A percentile compares a stretch with the other conserved stretches of the same genome.
phyloP scores from a whole-genome alignment of 306 rosid species.

The Quercus glauca region DNA sequence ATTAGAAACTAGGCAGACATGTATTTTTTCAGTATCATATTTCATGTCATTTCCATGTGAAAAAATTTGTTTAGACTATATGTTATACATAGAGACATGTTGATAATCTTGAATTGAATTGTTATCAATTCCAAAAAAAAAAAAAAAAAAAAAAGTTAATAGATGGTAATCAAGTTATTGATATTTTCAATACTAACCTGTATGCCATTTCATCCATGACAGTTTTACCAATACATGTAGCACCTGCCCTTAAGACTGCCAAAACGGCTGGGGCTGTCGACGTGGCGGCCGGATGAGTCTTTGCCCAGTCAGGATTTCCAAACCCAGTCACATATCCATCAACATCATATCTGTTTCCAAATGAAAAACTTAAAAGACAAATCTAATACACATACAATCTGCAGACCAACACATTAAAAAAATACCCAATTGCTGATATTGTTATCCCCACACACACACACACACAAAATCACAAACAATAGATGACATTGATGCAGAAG shows the following conservation, averaged over 20 bases:
- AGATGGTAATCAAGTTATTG: background rate
- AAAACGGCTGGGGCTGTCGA: conserved; percentile 70
- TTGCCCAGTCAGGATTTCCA: conserved; percentile 91
- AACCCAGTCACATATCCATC: conserved; percentile 77
- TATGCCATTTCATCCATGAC: conserved; percentile 98
- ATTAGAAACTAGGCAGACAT: background rate
- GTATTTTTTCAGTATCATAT: too few relatives aligned
- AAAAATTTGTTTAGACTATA: background rate
- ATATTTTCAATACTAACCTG: conserved; percentile 37
- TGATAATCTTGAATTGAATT: background rate
- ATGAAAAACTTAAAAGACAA: background rate
- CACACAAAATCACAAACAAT: background rate
- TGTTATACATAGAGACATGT: background rate
- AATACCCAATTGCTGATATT: background rate
- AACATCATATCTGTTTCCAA: conserved; percentile 65
- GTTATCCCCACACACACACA: background rate
- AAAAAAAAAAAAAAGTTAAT: background rate
- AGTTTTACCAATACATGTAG: conserved; percentile 79
- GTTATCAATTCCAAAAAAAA: background rate
- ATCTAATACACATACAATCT: background rate
- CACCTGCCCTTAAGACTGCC: conserved; percentile 68
- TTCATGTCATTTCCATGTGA: background rate
- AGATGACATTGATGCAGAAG: background rate
- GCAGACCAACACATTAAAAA: background rate
- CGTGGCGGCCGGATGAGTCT: conserved; percentile 72